Base-by-base conservation (phyloP, 1,284 basidiomycete genomes). In the Moesziomyces sp. region DNA sequence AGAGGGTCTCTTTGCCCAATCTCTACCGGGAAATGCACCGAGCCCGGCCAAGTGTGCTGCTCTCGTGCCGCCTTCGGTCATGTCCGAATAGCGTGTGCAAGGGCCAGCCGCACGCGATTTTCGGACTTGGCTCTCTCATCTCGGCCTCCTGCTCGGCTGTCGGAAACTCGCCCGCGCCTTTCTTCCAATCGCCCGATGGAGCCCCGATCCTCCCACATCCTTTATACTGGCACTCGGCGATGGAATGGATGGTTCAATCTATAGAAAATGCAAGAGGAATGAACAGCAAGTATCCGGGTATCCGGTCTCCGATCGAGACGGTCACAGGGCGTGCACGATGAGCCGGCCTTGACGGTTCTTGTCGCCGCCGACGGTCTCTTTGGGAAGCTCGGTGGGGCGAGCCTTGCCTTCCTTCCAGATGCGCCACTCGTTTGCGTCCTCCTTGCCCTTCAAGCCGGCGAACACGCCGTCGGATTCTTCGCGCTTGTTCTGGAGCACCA, bases 391-490 rank as follows among this genome's bases (percentile, higher is more conserved):
- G 21, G 26, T 35, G 1, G 70, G 70, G 10, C 42, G 45, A 5
- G 66, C 43, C 28, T 48, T 53, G 19, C 71, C 71, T 30, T 74
- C 66, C 56, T 60, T 65, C 71, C 71, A 74, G 6, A 69, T 26
- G 35, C 71, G 57, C 71, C 71, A 74, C 18, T 46, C 57, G 13
- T 30, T 19, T 14, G n/a, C 44, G 28, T 67, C 61, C 24, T 60
- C 57, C 16, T 58, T 45, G 35, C 52, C 58, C 52, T 58, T 59
- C 19, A 69, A 52, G 3, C 53, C 70, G 0, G 28, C 13, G 19
- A 73, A 73, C 40, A 73, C 70, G 11, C 70, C 70, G 10, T 73
- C 64, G 14, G 42, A 9, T 30, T 63, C 61, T 45, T 74, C 71
- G 7, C 62, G 51, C 49, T 69, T 65, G 13, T 51, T 47, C 18